Conservation (phyloP, 176 grass and related monocot genomes). For the Thalia dealbata region DNA sequence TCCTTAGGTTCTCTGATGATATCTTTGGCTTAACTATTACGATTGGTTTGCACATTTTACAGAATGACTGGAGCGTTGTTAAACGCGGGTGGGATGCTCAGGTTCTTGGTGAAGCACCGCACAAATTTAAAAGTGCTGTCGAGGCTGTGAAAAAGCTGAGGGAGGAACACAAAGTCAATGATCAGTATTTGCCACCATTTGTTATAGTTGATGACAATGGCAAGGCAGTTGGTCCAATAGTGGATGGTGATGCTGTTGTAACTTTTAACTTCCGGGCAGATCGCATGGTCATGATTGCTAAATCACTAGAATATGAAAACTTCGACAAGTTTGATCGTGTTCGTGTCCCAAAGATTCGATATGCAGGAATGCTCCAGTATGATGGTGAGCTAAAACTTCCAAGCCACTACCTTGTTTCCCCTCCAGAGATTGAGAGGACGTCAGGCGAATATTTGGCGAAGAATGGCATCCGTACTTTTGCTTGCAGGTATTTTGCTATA, state of each 20-base stretch:
- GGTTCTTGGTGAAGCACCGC: conserved; percentile 88
- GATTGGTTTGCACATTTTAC: conserved; percentile 4
- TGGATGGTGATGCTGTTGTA: conserved; percentile 93
- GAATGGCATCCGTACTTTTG: conserved; percentile 86
- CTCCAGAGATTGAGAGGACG: conserved; percentile 90
- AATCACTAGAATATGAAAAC: conserved; percentile 82
- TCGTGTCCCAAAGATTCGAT: conserved; percentile 70
- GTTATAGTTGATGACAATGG: conserved; percentile 86
- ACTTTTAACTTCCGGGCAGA: conserved; percentile 94
- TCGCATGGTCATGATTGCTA: conserved; percentile 91
- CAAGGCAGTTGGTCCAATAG: conserved; percentile 76
- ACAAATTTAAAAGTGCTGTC: conserved; percentile 68
- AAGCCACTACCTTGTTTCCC: conserved; percentile 63
- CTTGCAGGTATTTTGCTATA: conserved; percentile 66
- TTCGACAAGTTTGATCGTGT: conserved; percentile 94
- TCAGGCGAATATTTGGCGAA: conserved; percentile 98
- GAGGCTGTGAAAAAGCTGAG: conserved; percentile 93
- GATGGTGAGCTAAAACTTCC: conserved; percentile 91
- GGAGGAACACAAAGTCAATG: conserved; percentile 48
- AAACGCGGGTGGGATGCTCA: conserved; percentile 99
- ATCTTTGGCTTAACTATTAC: background rate
- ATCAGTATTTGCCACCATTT: conserved; percentile 89
- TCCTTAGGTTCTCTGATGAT: too few relatives aligned
- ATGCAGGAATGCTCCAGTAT: conserved; percentile 96
- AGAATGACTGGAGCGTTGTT: conserved; percentile 96